A percentile compares a stretch with the other conserved stretches of the same genome.
Conservation (phyloP, 768 basidiomycete genomes). For the Cyclocybe cylindracea region DNA sequence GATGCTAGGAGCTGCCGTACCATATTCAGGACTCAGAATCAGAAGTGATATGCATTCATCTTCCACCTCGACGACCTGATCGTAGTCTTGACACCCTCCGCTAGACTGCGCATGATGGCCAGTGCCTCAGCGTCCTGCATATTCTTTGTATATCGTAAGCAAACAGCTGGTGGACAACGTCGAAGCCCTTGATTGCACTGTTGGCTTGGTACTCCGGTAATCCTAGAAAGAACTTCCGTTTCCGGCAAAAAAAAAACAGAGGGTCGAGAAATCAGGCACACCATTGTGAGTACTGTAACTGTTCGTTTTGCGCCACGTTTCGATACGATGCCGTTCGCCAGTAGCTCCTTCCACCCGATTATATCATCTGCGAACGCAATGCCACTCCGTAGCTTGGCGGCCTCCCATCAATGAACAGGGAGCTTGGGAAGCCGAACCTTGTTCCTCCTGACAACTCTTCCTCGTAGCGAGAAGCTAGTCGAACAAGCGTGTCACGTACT, state of each 20-base stretch:
- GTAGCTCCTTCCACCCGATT: slow-evolving; percentile 66
- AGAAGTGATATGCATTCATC: neutral
- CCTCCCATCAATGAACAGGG: slow-evolving; percentile 51
- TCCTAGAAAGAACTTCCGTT: slow-evolving; percentile 49
- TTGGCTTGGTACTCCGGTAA: slow-evolving; percentile 53
- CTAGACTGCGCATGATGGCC: slow-evolving; percentile 72
- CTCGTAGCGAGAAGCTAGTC: slow-evolving; percentile 89
- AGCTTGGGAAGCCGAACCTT: slow-evolving; percentile 70
- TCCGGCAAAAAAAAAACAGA: slow-evolving; percentile 6
- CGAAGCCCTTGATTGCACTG: slow-evolving; percentile 75
- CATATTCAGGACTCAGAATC: slow-evolving; percentile 1
- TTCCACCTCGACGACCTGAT: slow-evolving; percentile 85
- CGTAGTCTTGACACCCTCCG: slow-evolving; percentile 77
- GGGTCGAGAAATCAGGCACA: slow-evolving; percentile 28
- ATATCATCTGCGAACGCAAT: slow-evolving; percentile 76
- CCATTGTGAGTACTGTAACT: slow-evolving; percentile 72
- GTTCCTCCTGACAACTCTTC: slow-evolving; percentile 80
- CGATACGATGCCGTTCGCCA: slow-evolving; percentile 82
- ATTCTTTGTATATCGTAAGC: slow-evolving; percentile 72
- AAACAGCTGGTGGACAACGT: slow-evolving; percentile 83
- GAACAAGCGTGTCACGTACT: slow-evolving; percentile 88
- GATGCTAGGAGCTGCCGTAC: slow-evolving; percentile 71
- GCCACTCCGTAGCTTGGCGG: slow-evolving; percentile 74
- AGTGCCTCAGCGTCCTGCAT: slow-evolving; percentile 75
- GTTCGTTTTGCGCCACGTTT: slow-evolving; percentile 88